Percentiles rank a stretch among this genome's conserved stretches.
Conservation (phyloP, 768 basidiomycete species). For the Lactarius tabidus region DNA sequence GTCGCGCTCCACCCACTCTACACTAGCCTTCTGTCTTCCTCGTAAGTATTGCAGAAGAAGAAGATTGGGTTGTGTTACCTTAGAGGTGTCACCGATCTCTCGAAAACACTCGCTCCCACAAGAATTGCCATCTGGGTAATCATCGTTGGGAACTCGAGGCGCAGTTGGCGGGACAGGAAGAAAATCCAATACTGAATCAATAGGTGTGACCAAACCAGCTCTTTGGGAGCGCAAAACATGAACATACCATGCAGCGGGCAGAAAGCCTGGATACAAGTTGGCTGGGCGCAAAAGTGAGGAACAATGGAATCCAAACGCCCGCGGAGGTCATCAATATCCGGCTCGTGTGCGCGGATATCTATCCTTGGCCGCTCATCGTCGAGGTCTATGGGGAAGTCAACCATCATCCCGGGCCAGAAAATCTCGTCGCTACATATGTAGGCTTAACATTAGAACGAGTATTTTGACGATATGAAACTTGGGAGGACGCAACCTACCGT, state of each 20-base stretch:
- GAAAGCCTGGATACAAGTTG: conserved; percentile 14
- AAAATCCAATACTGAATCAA: neutral
- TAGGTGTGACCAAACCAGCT: neutral
- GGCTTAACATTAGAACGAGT: neutral
- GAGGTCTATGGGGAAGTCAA: neutral
- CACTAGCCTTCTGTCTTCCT: neutral
- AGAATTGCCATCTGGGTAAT: conserved; percentile 4
- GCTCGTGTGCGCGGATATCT: conserved; percentile 22
- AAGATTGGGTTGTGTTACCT: neutral
- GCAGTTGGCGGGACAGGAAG: neutral
- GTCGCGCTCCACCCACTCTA: conserved; percentile 14
- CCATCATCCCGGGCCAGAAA: conserved; percentile 16
- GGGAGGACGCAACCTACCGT: conserved; percentile 29
- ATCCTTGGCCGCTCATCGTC: conserved; percentile 18
- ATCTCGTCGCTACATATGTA: neutral
- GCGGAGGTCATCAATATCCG: conserved; percentile 27
- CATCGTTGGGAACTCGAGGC: conserved; percentile 11
- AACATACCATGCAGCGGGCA: conserved; percentile 16
- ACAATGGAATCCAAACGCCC: conserved; percentile 27
- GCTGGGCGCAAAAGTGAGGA: conserved; percentile 28
- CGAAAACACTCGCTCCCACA: conserved; percentile 13
- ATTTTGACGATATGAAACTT: neutral
- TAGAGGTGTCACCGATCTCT: conserved; percentile 4
- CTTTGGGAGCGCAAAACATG: neutral
- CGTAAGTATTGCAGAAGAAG: neutral